Conservation (phyloP, 2,329 filamentous ascomycete genomes). For the Aspergillus niger region DNA sequence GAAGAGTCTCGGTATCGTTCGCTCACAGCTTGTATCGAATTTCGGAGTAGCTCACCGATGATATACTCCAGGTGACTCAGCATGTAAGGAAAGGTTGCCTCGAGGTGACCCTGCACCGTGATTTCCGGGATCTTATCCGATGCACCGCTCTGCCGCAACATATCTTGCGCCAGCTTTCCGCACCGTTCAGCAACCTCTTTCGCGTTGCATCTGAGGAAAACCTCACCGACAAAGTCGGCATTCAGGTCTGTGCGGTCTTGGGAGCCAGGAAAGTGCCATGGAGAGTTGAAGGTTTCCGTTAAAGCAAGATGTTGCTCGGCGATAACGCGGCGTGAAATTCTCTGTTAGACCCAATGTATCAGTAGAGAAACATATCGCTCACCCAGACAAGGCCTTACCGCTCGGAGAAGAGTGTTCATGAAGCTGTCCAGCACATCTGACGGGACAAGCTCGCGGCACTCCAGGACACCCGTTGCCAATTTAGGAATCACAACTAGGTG, state of each 20-base stretch:
- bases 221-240: slow-evolving; percentile 88
- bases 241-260: slow-evolving; percentile 64
- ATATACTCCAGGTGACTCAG: slow-evolving; percentile 96
- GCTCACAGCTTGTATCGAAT: slow-evolving; percentile 89
- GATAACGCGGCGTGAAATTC: slow-evolving; percentile 93
- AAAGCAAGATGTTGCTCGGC: slow-evolving; percentile 95
- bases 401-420: slow-evolving; percentile 90
- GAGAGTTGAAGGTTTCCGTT: slow-evolving; percentile 88
- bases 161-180: slow-evolving; percentile 70
- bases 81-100: slow-evolving; percentile 94
- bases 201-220: slow-evolving; percentile 90
- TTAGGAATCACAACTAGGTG: slow-evolving; percentile 94
- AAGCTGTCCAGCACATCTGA: slow-evolving; percentile 83
- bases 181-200: slow-evolving; percentile 85
- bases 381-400: slow-evolving; percentile 57
- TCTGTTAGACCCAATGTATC: slow-evolving; percentile 50
- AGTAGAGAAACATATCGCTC: slow-evolving; percentile 15
- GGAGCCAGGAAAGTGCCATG: slow-evolving; percentile 83
- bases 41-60: slow-evolving; percentile 88
- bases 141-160: slow-evolving; percentile 75
- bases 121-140: slow-evolving; percentile 76
- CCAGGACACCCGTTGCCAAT: slow-evolving; percentile 88
- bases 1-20: slow-evolving; percentile 63
- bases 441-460: slow-evolving; percentile 81
- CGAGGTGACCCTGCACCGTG: slow-evolving; percentile 77